Evolutionary conservation across 1,139 yeast genomes (phyloP).

Genomic region (Yamadazyma kanchanaburiensis): DNA sequence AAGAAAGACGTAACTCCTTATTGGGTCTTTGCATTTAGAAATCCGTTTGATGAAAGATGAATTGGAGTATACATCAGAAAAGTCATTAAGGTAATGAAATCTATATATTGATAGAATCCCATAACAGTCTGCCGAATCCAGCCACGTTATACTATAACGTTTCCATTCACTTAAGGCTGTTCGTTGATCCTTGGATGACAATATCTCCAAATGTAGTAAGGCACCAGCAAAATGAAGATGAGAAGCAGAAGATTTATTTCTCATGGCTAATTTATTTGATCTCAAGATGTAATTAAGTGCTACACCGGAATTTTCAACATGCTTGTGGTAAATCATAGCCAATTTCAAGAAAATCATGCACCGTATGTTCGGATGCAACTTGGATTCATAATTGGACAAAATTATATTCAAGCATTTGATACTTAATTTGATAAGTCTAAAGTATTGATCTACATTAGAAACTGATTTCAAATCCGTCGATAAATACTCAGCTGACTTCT

Average conservation of each 20-base stretch:
- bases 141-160: too few species aligned
- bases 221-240: background rate
- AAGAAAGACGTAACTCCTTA: too few species aligned
- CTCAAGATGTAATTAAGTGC: background rate
- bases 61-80: too few species aligned
- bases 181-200: background rate
- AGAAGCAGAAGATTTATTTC: background rate
- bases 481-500: conserved; percentile 22
- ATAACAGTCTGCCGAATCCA: too few species aligned
- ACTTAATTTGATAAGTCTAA: conserved; percentile 33
- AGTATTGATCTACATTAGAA: conserved; percentile 25
- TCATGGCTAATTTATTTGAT: too few species aligned
- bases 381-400: conserved; percentile 20
- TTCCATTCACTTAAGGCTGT: too few species aligned
- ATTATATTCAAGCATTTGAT: conserved; percentile 35
- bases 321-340: conserved; percentile 28
- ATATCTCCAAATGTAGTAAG: conserved; percentile 2
- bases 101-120: too few species aligned
- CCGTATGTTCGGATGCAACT: conserved; percentile 28
- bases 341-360: conserved; percentile 31
- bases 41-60: too few species aligned
- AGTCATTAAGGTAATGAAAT: background rate
- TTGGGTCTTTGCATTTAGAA: too few species aligned
- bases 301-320: background rate
- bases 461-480: conserved; percentile 12